phyloP scores from a whole-genome alignment of 2,329 filamentous ascomycete genomes.

The Aspergillus sp. region DNA sequence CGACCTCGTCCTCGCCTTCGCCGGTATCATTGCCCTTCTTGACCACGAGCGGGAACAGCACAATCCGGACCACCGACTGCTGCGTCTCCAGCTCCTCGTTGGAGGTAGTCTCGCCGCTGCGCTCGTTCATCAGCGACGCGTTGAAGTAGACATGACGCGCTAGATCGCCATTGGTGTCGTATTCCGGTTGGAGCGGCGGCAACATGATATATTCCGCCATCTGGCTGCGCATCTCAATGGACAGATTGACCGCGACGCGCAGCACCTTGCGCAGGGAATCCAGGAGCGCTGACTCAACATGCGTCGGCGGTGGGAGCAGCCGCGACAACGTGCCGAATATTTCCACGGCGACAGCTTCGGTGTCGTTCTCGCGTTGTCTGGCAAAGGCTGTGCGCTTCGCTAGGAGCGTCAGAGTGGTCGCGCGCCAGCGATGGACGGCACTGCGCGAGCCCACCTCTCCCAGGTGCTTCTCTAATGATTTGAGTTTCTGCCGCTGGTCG shows the following conservation, averaged over 20 bases:
- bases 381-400: slow-evolving; percentile 71
- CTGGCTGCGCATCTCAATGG: slow-evolving; percentile 95
- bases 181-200: slow-evolving; percentile 86
- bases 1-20: slow-evolving; percentile 83
- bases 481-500: slow-evolving; percentile 95
- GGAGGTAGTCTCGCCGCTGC: slow-evolving; percentile 58
- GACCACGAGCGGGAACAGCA: slow-evolving; percentile 91
- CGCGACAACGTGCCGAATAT: slow-evolving; percentile 75
- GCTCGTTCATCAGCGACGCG: slow-evolving; percentile 87
- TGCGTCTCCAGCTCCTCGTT: slow-evolving; percentile 74
- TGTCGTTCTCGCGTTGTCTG: slow-evolving; percentile 76
- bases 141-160: slow-evolving; percentile 85
- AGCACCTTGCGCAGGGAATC: slow-evolving; percentile 81
- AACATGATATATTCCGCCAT: slow-evolving; percentile 98
- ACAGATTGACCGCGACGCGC: slow-evolving; percentile 76
- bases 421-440: slow-evolving; percentile 95
- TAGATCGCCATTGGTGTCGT: slow-evolving; percentile 85
- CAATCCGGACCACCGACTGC: slow-evolving; percentile 72
- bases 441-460: slow-evolving; percentile 75
- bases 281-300: slow-evolving; percentile 70
- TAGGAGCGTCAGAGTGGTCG: slow-evolving; percentile 84
- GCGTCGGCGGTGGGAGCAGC: slow-evolving; percentile 75
- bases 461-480: slow-evolving; percentile 85
- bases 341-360: slow-evolving; percentile 88
- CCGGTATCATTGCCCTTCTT: slow-evolving; percentile 89